phyloP scores from a whole-genome alignment of 768 basidiomycete genomes.

The Kwoniella pini region DNA sequence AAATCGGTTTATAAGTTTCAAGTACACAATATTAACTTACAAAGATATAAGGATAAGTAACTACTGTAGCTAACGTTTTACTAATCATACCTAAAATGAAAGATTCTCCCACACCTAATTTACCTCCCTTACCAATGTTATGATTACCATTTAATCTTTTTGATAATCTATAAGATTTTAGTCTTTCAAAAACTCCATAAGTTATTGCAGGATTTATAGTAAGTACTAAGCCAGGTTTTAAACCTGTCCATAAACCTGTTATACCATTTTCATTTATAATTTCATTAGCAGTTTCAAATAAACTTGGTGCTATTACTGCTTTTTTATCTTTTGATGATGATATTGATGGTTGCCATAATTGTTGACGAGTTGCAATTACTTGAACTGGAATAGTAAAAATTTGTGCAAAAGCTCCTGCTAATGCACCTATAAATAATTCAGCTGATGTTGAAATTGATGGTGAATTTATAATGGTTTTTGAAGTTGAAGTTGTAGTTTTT shows the following conservation, averaged over 20 bases:
- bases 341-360: constrained; percentile 64
- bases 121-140: constrained; percentile 55
- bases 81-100: constrained; percentile 89
- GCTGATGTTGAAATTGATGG: constrained; percentile 44
- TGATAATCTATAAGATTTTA: constrained; percentile 70
- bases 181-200: constrained; percentile 88
- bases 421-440: constrained; percentile 83
- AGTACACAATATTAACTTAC: constrained; percentile 31
- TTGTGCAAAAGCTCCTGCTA: constrained; percentile 91
- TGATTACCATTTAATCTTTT: constrained; percentile 29
- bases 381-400: constrained; percentile 98
- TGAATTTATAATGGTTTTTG: constrained; percentile 16
- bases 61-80: constrained; percentile 93
- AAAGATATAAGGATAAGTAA: constrained; percentile 57
- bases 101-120: constrained; percentile 73
- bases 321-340: too few species aligned
- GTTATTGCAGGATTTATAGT: constrained; percentile 98
- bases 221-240: constrained; percentile 88
- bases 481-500: neutral
- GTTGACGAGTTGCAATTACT: constrained; percentile 96
- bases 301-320: constrained; percentile 59
- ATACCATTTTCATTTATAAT: constrained; percentile 65
- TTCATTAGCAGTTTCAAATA: constrained; percentile 75
- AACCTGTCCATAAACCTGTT: constrained; percentile 82
- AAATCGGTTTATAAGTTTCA: too few species aligned